phyloP scores from a whole-genome alignment of 2,329 filamentous ascomycete genomes.

The Tolypocladium endophyticum region DNA sequence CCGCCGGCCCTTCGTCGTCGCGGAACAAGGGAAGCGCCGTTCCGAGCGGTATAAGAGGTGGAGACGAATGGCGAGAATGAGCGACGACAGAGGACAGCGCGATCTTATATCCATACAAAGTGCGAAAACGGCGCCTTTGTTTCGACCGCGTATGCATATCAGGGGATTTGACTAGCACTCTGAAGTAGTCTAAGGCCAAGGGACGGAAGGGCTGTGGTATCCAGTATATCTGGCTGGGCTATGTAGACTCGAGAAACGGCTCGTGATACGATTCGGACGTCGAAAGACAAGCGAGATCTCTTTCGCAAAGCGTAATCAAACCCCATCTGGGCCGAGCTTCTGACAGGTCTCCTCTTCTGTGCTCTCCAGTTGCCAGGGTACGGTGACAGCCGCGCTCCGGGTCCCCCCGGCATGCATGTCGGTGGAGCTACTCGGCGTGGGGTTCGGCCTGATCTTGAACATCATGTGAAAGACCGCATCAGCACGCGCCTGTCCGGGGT shows the following conservation, averaged over 20 bases:
- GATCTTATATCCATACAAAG: not conserved
- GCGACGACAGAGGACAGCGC: conserved; percentile 1
- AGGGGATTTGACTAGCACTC: not conserved
- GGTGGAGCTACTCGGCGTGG: not conserved
- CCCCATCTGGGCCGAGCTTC: not conserved
- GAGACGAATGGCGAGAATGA: conserved; percentile 36
- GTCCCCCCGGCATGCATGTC: not conserved
- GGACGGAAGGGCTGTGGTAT: not conserved
- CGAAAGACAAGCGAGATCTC: not conserved
- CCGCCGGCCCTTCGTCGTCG: conserved; percentile 12
- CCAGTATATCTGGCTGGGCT: not conserved
- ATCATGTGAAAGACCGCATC: not conserved
- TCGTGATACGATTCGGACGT: not conserved
- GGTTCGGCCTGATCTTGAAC: not conserved
- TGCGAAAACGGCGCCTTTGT: not conserved
- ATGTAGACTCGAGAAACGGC: not conserved
- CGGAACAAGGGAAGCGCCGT: conserved; percentile 14
- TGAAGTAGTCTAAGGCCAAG: not conserved
- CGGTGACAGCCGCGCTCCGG: not conserved
- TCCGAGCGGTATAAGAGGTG: conserved; percentile 30
- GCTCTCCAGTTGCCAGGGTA: not conserved
- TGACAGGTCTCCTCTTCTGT: not conserved
- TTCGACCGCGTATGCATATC: not conserved
- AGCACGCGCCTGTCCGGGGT: not conserved
- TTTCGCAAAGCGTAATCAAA: not conserved